Conservation (phyloP, 1,284 basidiomycete species). For the Moniliophthora roreri region DNA sequence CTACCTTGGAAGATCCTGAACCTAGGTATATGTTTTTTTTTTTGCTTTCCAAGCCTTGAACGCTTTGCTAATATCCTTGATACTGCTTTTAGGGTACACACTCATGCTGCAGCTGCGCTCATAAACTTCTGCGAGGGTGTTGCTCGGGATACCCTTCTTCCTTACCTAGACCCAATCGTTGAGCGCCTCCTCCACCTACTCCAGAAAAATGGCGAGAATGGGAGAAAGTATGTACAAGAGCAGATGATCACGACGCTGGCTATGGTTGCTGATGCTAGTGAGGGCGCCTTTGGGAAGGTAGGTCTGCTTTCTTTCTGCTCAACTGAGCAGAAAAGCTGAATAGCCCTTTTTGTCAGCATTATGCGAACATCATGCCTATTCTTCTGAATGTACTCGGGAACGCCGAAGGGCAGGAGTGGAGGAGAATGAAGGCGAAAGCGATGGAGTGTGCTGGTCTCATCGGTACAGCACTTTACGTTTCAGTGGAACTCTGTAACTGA, state of each 20-base stretch:
- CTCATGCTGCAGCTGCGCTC: conserved; percentile 82
- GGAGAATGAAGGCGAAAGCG: conserved; percentile 71
- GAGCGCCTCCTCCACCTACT: conserved; percentile 48
- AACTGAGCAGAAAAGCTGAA: background rate
- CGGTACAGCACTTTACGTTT: conserved; percentile 39
- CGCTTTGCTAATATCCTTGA: conserved; percentile 1
- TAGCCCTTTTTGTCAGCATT: conserved; percentile 49
- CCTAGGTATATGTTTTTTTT: conserved; percentile 48
- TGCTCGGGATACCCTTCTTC: conserved; percentile 66
- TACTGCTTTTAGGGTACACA: conserved; percentile 59
- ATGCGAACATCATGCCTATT: conserved; percentile 74
- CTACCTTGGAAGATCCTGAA: conserved; percentile 74
- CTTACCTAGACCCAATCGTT: conserved; percentile 78
- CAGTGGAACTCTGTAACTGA: background rate
- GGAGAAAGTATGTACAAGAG: conserved; percentile 71
- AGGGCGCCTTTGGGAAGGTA: conserved; percentile 72
- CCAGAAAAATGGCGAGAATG: conserved; percentile 20
- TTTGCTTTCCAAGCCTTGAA: background rate
- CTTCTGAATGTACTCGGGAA: conserved; percentile 70
- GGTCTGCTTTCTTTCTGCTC: conserved; percentile 30
- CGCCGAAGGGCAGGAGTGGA: conserved; percentile 63
- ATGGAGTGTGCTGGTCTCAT: conserved; percentile 87
- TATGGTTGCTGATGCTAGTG: conserved; percentile 83
- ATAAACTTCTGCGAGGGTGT: conserved; percentile 89
- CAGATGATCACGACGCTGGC: conserved; percentile 82